Base-by-base conservation (phyloP, 345 rosid genomes). In the Gossypium ekmanianum region DNA sequence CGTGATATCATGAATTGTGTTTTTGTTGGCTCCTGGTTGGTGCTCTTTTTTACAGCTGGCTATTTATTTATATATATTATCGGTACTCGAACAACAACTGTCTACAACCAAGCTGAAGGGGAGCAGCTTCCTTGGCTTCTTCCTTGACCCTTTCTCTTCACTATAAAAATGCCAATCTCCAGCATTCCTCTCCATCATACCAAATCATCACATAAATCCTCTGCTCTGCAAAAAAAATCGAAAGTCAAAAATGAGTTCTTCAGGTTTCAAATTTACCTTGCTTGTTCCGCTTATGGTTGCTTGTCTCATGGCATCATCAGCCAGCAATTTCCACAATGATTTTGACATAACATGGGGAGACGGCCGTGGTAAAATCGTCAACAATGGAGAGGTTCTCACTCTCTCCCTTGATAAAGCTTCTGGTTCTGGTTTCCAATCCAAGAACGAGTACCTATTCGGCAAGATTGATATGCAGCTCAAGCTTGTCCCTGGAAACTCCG, bases 401-500 rank as follows among this genome's bases (percentile, higher is more conserved):
- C 75, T 72, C 55, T 72, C 75, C 41, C 75, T 58, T 8, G 56
- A 72, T 24, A 72, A 72, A 13, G 51, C 65, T 6, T 72, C 65
- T 14, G 75, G 75, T 29, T 72, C 65, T 2, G 75, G 75, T 39
- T 72, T 72, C 65, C 75, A 72, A 20, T 72, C 75, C 52, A 72
- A 22, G n/a, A 45, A 72, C 16, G 51, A 72, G 7, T 72, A 72
- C 24, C 50, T 56, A 12, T 55, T 56, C 9, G 75, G 75, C 65
- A 39, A 58, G 75, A 72, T 72, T 56, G 75, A 72, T 43, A 72
- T 72, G 62, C 61, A 72, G 62, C 61, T 72, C 65, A 72, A 72
- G 41, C 75, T 72, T 20, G 65, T 72, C 39, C 13, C 54, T 45
- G 75, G 75, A 10, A 45, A 72, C 75, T 72, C 75, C 13, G 75